phyloP scores from a whole-genome alignment of 148 eudicot species.

The Silene conica region DNA sequence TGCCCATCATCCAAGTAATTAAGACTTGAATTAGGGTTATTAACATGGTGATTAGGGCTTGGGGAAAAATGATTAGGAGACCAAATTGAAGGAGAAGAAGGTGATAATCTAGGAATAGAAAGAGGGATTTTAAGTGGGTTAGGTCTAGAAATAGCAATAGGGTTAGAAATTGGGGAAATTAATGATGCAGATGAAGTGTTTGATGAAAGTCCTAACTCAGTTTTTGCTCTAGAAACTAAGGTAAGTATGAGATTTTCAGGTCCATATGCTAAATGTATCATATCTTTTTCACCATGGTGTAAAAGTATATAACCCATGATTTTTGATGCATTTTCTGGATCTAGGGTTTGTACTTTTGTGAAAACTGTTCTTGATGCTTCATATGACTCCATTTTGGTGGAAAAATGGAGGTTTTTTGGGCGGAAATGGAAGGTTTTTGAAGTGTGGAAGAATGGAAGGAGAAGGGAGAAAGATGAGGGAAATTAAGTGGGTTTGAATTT shows the following conservation, averaged over 20 bases:
- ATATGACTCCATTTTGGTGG: conserved; percentile 52
- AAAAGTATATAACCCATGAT: conserved; percentile 64
- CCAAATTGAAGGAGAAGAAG: conserved; percentile 55
- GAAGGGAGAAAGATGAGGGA: conserved; percentile 15
- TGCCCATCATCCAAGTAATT: conserved; percentile 21
- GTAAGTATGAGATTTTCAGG: conserved; percentile 44
- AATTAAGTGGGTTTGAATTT: conserved; percentile 24
- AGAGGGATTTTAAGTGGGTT: conserved; percentile 46
- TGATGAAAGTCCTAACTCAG: conserved; percentile 40
- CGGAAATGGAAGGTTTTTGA: background rate
- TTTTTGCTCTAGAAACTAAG: conserved; percentile 44
- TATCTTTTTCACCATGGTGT: conserved; percentile 60
- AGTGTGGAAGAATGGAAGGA: background rate
- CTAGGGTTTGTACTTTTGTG: conserved; percentile 48
- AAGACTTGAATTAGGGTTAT: conserved; percentile 17
- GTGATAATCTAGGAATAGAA: conserved; percentile 43
- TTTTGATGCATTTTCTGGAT: conserved; percentile 72
- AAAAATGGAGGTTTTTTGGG: background rate
- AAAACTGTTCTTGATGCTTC: conserved; percentile 58
- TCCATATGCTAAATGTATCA: conserved; percentile 63
- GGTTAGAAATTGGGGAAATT: conserved; percentile 29
- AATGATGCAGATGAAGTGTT: conserved; percentile 40
- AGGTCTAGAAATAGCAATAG: conserved; percentile 40
- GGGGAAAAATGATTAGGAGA: conserved; percentile 34
- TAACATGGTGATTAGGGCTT: conserved; percentile 33